Conservation (phyloP, 2,329 filamentous ascomycete species). For the Botryosphaeria dothidea region DNA sequence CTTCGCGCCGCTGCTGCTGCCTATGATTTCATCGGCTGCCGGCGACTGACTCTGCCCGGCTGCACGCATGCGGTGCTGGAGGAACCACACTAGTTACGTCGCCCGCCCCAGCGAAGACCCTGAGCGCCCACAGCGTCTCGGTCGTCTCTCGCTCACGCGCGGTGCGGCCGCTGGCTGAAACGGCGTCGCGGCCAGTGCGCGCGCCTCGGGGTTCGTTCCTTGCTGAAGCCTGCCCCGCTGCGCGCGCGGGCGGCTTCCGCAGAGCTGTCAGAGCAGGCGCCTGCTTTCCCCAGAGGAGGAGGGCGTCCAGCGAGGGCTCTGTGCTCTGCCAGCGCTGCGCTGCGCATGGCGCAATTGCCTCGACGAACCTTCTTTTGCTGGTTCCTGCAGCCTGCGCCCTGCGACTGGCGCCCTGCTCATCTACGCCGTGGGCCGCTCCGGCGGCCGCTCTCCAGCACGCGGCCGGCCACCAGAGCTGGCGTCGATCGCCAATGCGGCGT, state of each 20-base stretch:
- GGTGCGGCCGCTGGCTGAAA: background rate
- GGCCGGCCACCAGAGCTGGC: background rate
- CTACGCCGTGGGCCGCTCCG: background rate
- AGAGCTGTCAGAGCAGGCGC: background rate
- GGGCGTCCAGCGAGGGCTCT: background rate
- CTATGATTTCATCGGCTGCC: constrained; percentile 11
- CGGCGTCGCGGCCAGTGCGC: background rate
- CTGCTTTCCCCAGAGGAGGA: background rate
- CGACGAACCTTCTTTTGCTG: background rate
- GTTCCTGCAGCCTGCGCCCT: background rate
- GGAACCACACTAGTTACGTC: background rate
- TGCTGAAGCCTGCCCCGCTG: background rate
- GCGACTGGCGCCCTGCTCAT: background rate
- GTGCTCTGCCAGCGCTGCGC: background rate
- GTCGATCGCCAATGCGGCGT: background rate
- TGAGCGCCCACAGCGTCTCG: background rate
- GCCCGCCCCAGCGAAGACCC: background rate
- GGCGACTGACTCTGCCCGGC: constrained; percentile 4
- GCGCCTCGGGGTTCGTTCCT: background rate
- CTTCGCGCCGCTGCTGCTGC: background rate
- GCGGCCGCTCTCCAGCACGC: background rate
- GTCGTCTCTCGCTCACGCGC: background rate
- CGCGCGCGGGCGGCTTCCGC: too few relatives aligned
- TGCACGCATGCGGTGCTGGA: background rate
- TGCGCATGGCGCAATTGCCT: background rate